Percentiles rank a stretch among this genome's conserved stretches.
Conservation (phyloP, 306 rosid genomes). For the Geum urbanum region DNA sequence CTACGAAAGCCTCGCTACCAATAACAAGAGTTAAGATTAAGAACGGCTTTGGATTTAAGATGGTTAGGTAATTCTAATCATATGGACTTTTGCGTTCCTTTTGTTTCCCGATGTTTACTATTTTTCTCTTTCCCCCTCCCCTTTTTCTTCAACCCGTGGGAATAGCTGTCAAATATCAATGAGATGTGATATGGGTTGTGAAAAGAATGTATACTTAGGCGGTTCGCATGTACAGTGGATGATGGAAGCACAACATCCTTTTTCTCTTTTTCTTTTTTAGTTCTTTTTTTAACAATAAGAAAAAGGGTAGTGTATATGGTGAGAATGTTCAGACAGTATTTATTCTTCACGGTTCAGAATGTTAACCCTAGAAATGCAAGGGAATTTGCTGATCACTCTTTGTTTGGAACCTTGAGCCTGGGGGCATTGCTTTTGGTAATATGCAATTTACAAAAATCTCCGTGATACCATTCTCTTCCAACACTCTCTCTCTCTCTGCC, state of each 20-base stretch:
- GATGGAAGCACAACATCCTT: conserved; percentile 48
- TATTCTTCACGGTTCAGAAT: conserved; percentile 39
- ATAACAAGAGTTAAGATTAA: conserved; percentile 59
- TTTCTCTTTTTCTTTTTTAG: neutral
- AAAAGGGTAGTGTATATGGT: conserved; percentile 56
- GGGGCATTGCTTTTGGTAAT: neutral
- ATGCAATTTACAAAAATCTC: neutral
- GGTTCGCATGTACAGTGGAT: conserved; percentile 81
- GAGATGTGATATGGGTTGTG: conserved; percentile 53
- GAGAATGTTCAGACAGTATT: conserved; percentile 36
- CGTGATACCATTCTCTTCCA: neutral
- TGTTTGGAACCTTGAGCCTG: neutral
- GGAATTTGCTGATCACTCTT: conserved; percentile 28
- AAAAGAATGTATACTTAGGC: conserved; percentile 64
- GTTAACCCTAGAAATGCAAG: conserved; percentile 43
- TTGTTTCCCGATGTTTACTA: conserved; percentile 39
- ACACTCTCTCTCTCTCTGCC: neutral
- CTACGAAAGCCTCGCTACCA: conserved; percentile 77
- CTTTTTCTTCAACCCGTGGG: conserved; percentile 55
- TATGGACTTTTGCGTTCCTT: conserved; percentile 36
- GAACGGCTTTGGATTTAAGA: conserved; percentile 28
- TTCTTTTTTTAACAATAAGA: conserved; percentile 46
- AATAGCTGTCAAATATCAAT: conserved; percentile 57
- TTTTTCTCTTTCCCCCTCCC: conserved; percentile 27
- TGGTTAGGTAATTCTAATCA: conserved; percentile 45